These are phyloP conservation scores for Leonotis leonurus DNA, from an alignment of 257 asterid genomes.

Conservation along the genomic window DNA sequence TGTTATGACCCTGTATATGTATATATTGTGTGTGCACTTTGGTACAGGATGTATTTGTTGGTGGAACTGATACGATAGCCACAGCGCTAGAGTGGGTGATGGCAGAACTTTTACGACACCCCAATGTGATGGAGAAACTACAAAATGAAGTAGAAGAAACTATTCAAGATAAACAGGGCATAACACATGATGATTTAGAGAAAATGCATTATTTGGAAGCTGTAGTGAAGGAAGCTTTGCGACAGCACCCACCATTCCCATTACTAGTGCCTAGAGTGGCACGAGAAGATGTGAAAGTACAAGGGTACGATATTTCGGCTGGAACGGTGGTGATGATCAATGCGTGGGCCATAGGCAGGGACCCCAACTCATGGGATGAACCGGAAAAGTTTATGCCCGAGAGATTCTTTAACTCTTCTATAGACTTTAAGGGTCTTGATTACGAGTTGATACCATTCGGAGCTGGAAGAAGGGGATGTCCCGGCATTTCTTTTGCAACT, in stretches of 20 bases:
- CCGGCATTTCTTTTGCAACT: constrained; percentile 18
- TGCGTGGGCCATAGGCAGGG: constrained; percentile 24
- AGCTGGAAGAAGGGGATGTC: constrained; percentile 39
- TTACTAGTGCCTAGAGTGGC: not conserved
- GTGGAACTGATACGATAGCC: constrained; percentile 7
- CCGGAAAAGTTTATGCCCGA: constrained; percentile 25
- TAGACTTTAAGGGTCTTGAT: constrained; percentile 30
- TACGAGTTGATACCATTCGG: constrained; percentile 41
- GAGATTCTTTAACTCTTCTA: constrained; percentile 15
- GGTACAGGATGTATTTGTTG: constrained; percentile 6
- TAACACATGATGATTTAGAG: not conserved
- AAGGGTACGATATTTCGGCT: not conserved
- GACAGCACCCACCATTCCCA: constrained; percentile 3
- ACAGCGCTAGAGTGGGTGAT: constrained; percentile 6
- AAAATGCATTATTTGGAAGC: constrained; percentile 7
- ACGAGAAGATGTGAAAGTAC: not conserved
- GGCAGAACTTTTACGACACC: constrained; percentile 12
- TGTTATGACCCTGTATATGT: not conserved
- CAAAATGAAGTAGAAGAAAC: not conserved
- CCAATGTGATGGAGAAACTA: not conserved
- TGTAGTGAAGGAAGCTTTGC: constrained; percentile 8
- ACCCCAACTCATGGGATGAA: constrained; percentile 18
- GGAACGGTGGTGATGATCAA: constrained; percentile 6
- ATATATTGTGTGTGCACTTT: no score
- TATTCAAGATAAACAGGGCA: not conserved